These are phyloP conservation scores for Pisolithus albus DNA, from an alignment of 768 basidiomycete genomes.

Conservation along the genomic window DNA sequence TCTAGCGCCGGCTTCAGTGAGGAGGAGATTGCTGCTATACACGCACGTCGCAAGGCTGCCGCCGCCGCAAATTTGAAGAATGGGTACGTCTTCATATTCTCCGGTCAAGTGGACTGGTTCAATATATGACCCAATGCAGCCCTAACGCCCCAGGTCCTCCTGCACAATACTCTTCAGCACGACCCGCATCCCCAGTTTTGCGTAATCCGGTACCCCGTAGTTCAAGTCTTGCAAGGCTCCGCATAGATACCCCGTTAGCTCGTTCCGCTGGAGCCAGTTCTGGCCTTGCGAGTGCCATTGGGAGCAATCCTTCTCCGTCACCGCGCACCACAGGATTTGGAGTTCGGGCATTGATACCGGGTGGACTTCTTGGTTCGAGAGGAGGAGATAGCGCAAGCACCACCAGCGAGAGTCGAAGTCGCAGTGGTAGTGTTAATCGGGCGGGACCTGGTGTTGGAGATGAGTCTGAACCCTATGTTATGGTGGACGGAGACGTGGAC, in stretches of 20 bases:
- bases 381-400: constrained; percentile 15
- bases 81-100: not conserved
- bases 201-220: constrained; percentile 20
- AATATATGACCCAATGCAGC: not conserved
- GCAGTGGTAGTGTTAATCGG: not conserved
- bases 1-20: constrained; percentile 55
- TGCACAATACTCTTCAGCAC: constrained; percentile 1
- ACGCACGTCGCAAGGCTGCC: constrained; percentile 29
- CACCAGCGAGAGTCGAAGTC: constrained; percentile 6
- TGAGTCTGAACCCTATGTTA: constrained; percentile 19
- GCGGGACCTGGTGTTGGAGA: constrained; percentile 2
- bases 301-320: constrained; percentile 9
- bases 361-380: not conserved
- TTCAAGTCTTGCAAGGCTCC: constrained; percentile 13
- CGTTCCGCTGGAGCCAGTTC: constrained; percentile 7
- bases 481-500: constrained; percentile 17
- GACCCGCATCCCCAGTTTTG: constrained; percentile 10
- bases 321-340: constrained; percentile 16
- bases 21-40: constrained; percentile 62
- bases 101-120: not conserved
- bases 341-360: constrained; percentile 16
- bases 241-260: constrained; percentile 8
- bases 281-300: not conserved
- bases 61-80: constrained; percentile 7
- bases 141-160: constrained; percentile 8